A percentile compares a stretch with the other conserved stretches of the same genome.
Evolutionary conservation across 192 early-diverging fungal genomes (phyloP).

Genomic region (Mortierella alpina): DNA sequence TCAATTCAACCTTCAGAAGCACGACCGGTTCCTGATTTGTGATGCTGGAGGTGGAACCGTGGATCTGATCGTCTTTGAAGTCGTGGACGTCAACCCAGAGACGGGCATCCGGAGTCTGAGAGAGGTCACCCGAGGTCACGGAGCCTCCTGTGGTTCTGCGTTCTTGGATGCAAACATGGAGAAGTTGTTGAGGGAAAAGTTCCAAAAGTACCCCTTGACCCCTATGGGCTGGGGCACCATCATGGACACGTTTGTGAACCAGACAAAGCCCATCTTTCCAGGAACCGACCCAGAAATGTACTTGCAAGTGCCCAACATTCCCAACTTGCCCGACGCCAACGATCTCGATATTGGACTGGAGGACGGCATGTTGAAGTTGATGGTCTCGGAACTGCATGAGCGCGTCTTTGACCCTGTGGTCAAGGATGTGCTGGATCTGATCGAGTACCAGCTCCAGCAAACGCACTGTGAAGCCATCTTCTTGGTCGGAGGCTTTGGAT

Average conservation of each 20-base stretch:
- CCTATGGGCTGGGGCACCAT: conserved; percentile 58
- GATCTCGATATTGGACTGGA: conserved; percentile 51
- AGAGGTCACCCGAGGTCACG: conserved; percentile 62
- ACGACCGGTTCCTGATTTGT: conserved; percentile 53
- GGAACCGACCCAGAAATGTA: conserved; percentile 55
- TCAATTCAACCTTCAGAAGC: conserved; percentile 54
- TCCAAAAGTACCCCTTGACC: conserved; percentile 52
- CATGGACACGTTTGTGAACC: conserved; percentile 58
- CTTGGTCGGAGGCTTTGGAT: conserved; percentile 62
- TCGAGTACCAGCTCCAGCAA: conserved; percentile 45
- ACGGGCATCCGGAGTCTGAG: conserved; percentile 57
- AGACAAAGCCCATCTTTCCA: conserved; percentile 53
- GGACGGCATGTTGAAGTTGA: conserved; percentile 52
- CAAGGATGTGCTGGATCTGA: conserved; percentile 48
- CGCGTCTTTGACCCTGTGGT: conserved; percentile 49
- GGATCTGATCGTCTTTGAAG: conserved; percentile 60
- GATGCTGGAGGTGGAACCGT: conserved; percentile 59
- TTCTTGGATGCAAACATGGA: conserved; percentile 62
- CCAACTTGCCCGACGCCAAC: conserved; percentile 51
- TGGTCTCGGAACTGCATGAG: conserved; percentile 50
- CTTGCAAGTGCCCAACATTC: conserved; percentile 51
- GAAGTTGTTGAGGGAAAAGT: conserved; percentile 51
- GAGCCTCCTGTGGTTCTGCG: conserved; percentile 58
- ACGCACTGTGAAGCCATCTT: conserved; percentile 58
- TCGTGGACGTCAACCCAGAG: conserved; percentile 49